A percentile compares a stretch with the other conserved stretches of the same genome.
Conservation (phyloP, 1,284 basidiomycete genomes). For the Exobasidium rhododendri region DNA sequence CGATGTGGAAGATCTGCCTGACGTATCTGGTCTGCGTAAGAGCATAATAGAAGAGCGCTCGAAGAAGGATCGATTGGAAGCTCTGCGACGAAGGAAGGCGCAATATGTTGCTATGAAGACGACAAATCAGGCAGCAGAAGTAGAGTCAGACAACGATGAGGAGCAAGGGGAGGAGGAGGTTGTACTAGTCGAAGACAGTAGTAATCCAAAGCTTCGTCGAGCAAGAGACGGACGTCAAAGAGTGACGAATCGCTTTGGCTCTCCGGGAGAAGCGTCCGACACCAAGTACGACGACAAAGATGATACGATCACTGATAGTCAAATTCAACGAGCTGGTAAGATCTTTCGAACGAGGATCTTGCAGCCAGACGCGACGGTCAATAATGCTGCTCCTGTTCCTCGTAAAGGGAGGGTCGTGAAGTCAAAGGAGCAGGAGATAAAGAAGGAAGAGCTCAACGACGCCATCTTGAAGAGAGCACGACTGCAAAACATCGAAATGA, state of each 20-base stretch:
- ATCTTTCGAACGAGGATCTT: not conserved
- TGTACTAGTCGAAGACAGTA: not conserved
- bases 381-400: too few relatives aligned
- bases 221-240: too few relatives aligned
- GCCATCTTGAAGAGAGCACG: slow-evolving; percentile 28
- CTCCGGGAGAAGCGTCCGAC: not conserved
- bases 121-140: slow-evolving; percentile 13
- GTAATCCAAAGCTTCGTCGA: not conserved
- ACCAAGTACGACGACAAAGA: slow-evolving; percentile 15
- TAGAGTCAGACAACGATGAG: too few relatives aligned
- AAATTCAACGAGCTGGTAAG: not conserved
- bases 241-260: not conserved
- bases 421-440: slow-evolving; percentile 22
- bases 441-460: slow-evolving; percentile 36
- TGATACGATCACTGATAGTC: slow-evolving; percentile 18
- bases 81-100: not conserved
- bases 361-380: not conserved
- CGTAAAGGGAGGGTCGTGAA: not conserved
- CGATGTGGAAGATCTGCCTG: slow-evolving; percentile 3
- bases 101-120: not conserved
- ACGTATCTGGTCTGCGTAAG: not conserved
- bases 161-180: slow-evolving; percentile 15
- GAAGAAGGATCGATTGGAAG: not conserved
- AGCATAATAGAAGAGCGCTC: not conserved
- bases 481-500: slow-evolving; percentile 7